phyloP scores from a whole-genome alignment of 1,284 basidiomycete species.

The Puccinia triticina region DNA sequence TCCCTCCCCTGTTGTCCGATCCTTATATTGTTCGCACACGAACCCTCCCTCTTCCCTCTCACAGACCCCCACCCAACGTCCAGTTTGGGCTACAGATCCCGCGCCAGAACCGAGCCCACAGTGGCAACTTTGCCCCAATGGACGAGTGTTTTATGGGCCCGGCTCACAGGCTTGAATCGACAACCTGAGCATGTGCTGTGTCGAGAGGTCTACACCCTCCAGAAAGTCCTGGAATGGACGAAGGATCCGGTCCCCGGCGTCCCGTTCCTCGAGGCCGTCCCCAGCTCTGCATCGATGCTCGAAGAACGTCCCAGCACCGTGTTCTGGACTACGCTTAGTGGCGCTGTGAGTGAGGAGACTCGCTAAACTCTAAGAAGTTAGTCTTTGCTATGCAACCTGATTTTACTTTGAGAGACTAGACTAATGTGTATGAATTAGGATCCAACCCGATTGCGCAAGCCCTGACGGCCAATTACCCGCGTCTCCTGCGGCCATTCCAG shows the following conservation, averaged over 20 bases:
- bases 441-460: constrained; percentile 85
- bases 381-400: constrained; percentile 50
- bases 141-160: constrained; percentile 76
- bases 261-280: constrained; percentile 84
- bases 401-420: neutral
- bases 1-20: too few relatives aligned
- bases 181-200: constrained; percentile 85
- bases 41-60: constrained; percentile 8
- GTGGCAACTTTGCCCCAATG: constrained; percentile 79
- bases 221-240: constrained; percentile 88
- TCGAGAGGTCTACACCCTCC: constrained; percentile 92
- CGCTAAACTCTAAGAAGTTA: constrained; percentile 75
- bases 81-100: constrained; percentile 70
- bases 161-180: constrained; percentile 79
- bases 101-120: constrained; percentile 80
- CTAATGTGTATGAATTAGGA: constrained; percentile 62
- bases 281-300: constrained; percentile 73
- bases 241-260: constrained; percentile 75
- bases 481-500: constrained; percentile 83
- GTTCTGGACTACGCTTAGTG: constrained; percentile 84
- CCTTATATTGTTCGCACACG: neutral
- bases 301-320: constrained; percentile 85
- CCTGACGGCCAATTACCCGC: constrained; percentile 79
- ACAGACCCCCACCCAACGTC: constrained; percentile 63
- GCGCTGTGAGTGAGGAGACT: constrained; percentile 76